These are phyloP conservation scores for Gracilaria vermiculophylla DNA, from an alignment of 23 red algal genomes.

Conservation along the genomic window DNA sequence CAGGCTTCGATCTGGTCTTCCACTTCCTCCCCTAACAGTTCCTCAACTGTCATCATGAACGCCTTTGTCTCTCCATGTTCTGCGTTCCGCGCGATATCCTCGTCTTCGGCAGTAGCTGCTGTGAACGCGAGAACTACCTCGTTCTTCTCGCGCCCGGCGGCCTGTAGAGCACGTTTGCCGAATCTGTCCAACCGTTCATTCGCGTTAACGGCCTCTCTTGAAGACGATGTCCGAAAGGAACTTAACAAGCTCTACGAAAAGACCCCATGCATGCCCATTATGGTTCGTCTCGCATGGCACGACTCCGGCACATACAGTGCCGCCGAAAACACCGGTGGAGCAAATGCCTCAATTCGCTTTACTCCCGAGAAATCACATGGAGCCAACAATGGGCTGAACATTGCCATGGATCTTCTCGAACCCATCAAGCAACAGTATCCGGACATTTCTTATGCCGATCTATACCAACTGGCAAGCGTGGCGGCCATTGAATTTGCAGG, in stretches of 20 bases:
- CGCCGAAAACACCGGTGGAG: conserved; percentile 73
- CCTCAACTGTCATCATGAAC: neutral
- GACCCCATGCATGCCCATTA: conserved; percentile 90
- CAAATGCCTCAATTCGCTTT: conserved; percentile 93
- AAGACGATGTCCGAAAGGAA: conserved; percentile 42
- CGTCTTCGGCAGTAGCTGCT: neutral
- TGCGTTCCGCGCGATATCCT: neutral
- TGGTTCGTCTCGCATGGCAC: conserved; percentile 99
- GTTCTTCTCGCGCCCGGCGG: neutral
- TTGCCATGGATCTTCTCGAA: conserved; percentile 84
- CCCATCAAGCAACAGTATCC: conserved; percentile 96
- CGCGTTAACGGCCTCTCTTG: neutral
- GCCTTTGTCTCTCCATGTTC: neutral
- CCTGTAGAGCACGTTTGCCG: neutral
- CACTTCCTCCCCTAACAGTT: neutral
- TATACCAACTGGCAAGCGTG: conserved; percentile 85
- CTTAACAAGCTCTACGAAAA: conserved; percentile 61
- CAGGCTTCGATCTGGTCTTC: too few species aligned
- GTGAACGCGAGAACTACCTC: neutral
- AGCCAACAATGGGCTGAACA: conserved; percentile 86
- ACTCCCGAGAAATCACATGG: conserved; percentile 78
- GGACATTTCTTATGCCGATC: conserved; percentile 89
- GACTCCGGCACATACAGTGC: conserved; percentile 85
- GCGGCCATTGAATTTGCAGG: conserved; percentile 76
- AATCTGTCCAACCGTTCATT: neutral